Percentiles rank a stretch among this genome's conserved stretches.
Conservation (phyloP, 345 rosid species). For the Moricandia arvensis region DNA sequence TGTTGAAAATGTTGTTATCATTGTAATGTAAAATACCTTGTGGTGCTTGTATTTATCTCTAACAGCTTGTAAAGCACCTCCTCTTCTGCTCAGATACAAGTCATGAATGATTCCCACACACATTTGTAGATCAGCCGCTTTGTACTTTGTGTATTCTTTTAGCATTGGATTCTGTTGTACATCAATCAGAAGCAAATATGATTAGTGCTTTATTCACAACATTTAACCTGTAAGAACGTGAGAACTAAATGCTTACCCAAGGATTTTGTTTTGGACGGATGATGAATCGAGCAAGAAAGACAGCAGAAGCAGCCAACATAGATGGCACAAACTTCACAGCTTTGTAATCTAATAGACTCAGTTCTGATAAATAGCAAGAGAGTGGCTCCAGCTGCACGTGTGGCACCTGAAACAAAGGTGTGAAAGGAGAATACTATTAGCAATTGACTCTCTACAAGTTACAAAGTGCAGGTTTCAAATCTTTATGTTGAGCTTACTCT, state of each 20-base stretch:
- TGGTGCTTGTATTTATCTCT: no score
- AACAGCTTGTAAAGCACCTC: no score
- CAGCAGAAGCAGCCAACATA: no score
- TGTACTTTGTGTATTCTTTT: conserved; percentile 49
- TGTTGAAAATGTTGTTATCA: background rate
- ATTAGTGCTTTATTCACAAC: background rate
- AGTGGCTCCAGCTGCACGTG: conserved; percentile 71
- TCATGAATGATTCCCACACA: conserved; percentile 32
- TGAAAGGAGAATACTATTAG: background rate
- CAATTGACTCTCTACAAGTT: background rate
- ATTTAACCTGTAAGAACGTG: background rate
- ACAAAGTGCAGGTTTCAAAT: background rate
- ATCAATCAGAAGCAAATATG: background rate
- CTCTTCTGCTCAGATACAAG: no score
- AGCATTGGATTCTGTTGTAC: conserved; percentile 44
- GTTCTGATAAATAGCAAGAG: conserved; percentile 71
- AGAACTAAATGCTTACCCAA: conserved; percentile 56
- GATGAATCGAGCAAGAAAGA: conserved; percentile 67
- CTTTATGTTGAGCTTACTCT: background rate
- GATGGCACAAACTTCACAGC: no score
- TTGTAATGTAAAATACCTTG: conserved; percentile 43
- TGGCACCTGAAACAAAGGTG: background rate
- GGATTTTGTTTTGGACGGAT: conserved; percentile 54
- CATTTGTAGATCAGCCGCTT: no score
- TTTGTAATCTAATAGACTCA: conserved; percentile 69